Evolutionary conservation across 2,329 filamentous ascomycete genomes (phyloP).

Genomic region (Fusarium odoratissimum): DNA sequence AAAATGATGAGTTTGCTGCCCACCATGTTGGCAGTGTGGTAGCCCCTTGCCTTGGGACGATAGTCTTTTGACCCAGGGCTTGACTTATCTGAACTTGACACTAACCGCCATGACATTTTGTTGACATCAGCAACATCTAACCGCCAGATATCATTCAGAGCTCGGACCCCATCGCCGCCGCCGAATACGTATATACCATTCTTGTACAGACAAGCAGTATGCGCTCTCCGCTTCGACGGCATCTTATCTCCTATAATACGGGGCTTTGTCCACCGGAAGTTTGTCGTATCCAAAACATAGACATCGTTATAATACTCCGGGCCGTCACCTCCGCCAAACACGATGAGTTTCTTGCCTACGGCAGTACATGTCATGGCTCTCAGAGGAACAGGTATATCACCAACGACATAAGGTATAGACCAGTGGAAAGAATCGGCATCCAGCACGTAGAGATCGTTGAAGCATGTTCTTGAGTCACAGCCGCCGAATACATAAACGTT

Average conservation of each 20-base stretch:
- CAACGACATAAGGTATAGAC: conserved; percentile 72
- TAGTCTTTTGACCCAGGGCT: conserved; percentile 50
- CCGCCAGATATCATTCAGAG: conserved; percentile 79
- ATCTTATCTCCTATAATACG: conserved; percentile 67
- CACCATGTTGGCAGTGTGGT: conserved; percentile 80
- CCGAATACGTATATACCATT: conserved; percentile 79
- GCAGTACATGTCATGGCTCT: conserved; percentile 79
- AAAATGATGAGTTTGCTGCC: conserved; percentile 78
- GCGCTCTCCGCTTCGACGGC: conserved; percentile 72
- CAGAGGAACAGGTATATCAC: conserved; percentile 72
- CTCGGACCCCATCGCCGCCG: conserved; percentile 76
- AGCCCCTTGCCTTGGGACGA: conserved; percentile 73
- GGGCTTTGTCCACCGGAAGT: conserved; percentile 74
- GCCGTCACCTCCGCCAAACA: conserved; percentile 77
- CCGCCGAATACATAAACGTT: conserved; percentile 77
- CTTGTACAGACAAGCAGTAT: conserved; percentile 78
- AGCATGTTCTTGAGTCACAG: conserved; percentile 74
- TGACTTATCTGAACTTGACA: conserved; percentile 62
- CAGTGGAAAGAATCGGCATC: conserved; percentile 78
- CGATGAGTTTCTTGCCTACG: conserved; percentile 75
- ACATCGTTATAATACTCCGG: conserved; percentile 79
- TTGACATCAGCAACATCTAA: conserved; percentile 73
- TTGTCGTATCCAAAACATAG: conserved; percentile 77
- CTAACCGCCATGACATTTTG: conserved; percentile 76
- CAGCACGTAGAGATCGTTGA: conserved; percentile 76